A percentile compares a stretch with the other conserved stretches of the same genome.
Conservation (phyloP, 345 rosid species). For the Cardiospermum halicacabum region DNA sequence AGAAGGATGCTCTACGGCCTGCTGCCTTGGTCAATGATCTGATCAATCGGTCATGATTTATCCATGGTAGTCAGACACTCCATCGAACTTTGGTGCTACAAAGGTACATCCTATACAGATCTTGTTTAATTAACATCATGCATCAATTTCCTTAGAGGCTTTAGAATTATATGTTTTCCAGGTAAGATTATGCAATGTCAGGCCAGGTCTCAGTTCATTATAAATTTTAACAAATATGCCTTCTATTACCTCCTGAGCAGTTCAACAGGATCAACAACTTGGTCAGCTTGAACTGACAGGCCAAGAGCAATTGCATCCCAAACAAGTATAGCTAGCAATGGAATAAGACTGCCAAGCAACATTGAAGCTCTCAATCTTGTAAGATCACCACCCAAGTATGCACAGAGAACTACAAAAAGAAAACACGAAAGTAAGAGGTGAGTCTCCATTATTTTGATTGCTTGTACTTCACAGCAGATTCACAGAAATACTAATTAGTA, state of each 20-base stretch:
- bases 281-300: slow-evolving; percentile 33
- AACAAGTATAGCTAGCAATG: slow-evolving; percentile 48
- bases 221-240: neutral
- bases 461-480: neutral
- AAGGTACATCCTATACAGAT: slow-evolving; percentile 16
- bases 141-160: accelerated
- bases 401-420: slow-evolving; percentile 61
- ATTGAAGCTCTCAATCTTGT: slow-evolving; percentile 40
- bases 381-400: slow-evolving; percentile 57
- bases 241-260: slow-evolving; percentile 39
- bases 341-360: slow-evolving; percentile 53
- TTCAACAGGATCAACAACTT: slow-evolving; percentile 46
- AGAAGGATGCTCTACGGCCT: slow-evolving; percentile 9
- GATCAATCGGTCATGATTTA: slow-evolving; percentile 6
- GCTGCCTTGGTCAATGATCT: neutral
- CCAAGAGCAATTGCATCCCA: slow-evolving; percentile 58
- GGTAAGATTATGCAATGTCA: neutral
- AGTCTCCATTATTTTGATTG: neutral
- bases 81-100: slow-evolving; percentile 8
- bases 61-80: neutral
- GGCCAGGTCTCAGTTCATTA: neutral
- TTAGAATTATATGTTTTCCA: neutral
- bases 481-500: slow-evolving; percentile 11
- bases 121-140: slow-evolving; percentile 14
- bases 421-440: slow-evolving; percentile 8